phyloP scores from a whole-genome alignment of 1,139 yeast species.

The Chernovozyma aurita region DNA sequence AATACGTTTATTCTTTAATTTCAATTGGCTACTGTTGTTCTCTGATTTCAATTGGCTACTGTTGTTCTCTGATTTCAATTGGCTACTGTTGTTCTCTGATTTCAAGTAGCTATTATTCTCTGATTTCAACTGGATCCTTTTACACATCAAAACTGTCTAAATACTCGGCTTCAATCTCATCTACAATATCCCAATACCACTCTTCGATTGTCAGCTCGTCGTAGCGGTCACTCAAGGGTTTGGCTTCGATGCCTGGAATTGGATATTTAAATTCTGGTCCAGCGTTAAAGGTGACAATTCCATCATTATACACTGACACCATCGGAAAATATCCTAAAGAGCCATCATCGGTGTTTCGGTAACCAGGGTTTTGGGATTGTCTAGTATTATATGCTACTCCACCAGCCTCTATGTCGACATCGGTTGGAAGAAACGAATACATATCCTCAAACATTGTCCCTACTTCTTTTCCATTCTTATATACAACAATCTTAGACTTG shows the following conservation, averaged over 20 bases:
- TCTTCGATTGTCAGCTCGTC: slow-evolving; percentile 76
- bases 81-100: too few relatives aligned
- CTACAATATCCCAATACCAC: slow-evolving; percentile 75
- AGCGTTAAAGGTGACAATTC: slow-evolving; percentile 64
- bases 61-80: too few relatives aligned
- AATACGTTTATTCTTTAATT: too few relatives aligned
- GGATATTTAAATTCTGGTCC: slow-evolving; percentile 64
- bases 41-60: too few relatives aligned
- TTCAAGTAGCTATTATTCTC: too few relatives aligned
- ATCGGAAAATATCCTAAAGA: slow-evolving; percentile 88
- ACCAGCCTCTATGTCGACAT: slow-evolving; percentile 24
- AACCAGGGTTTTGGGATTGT: slow-evolving; percentile 47
- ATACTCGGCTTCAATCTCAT: slow-evolving; percentile 73
- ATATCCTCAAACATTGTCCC: slow-evolving; percentile 67
- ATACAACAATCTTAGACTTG: slow-evolving; percentile 59
- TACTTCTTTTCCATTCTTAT: slow-evolving; percentile 66
- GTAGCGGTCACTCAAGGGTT: slow-evolving; percentile 58
- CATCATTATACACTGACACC: slow-evolving; percentile 77
- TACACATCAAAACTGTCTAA: slow-evolving; percentile 39
- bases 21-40: too few relatives aligned
- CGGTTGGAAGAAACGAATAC: slow-evolving; percentile 68
- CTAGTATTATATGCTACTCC: slow-evolving; percentile 29
- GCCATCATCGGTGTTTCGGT: slow-evolving; percentile 68
- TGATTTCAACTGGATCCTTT: too few relatives aligned
- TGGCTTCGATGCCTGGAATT: slow-evolving; percentile 25